Evolutionary conservation across 306 rosid genomes (phyloP).

Genomic region (Castanea mollissima): DNA sequence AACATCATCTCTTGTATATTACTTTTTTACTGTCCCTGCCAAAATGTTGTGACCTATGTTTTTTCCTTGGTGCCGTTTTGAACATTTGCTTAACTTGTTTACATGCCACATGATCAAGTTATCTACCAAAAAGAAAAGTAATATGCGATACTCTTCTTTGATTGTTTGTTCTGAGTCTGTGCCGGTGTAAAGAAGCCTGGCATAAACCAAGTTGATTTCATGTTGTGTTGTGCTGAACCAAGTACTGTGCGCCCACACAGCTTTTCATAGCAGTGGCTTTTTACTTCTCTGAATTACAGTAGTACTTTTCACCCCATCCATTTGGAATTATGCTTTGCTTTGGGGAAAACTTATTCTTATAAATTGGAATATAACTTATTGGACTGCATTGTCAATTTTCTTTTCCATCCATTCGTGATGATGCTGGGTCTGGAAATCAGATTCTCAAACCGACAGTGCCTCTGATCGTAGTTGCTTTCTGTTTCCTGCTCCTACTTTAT

Average conservation of each 20-base stretch:
- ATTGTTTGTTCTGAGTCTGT: too few relatives aligned
- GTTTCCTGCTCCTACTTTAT: too few relatives aligned
- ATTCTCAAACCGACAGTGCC: too few relatives aligned
- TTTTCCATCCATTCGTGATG: neutral
- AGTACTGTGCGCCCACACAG: too few relatives aligned
- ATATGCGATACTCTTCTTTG: too few relatives aligned
- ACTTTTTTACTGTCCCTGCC: neutral
- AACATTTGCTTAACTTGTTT: neutral
- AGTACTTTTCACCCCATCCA: neutral
- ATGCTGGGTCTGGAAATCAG: too few relatives aligned
- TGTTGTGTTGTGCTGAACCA: too few relatives aligned
- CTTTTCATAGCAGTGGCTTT: too few relatives aligned
- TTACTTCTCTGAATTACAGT: neutral
- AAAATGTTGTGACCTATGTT: neutral
- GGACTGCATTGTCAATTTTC: neutral
- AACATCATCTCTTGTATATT: neutral
- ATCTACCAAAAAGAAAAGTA: neutral
- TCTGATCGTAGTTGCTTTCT: too few relatives aligned
- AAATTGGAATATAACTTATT: slow-evolving; percentile 11
- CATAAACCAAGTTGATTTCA: too few relatives aligned
- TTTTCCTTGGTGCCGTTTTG: neutral
- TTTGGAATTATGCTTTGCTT: slow-evolving; percentile 2
- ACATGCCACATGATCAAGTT: neutral
- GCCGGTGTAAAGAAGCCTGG: too few relatives aligned
- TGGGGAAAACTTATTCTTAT: neutral